These are phyloP conservation scores for Gamarada debralockiae DNA, from an alignment of 495 filamentous ascomycete genomes.

Conservation along the genomic window DNA sequence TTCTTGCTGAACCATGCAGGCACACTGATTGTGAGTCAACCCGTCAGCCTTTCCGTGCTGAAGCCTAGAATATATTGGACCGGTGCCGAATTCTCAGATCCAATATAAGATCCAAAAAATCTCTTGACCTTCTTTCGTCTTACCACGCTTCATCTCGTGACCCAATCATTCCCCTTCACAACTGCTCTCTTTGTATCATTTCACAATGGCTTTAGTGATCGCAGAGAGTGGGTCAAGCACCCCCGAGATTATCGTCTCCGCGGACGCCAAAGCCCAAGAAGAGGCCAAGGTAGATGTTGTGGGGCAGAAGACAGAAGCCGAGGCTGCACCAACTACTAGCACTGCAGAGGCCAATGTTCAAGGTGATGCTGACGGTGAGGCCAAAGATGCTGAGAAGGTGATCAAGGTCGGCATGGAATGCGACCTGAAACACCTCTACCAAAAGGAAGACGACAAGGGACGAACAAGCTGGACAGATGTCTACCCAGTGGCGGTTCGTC, in stretches of 20 bases:
- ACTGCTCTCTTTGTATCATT: not conserved
- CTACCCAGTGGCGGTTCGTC: too few species aligned
- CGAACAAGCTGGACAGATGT: too few species aligned
- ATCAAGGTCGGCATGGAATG: conserved; percentile 28
- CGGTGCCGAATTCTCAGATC: not conserved
- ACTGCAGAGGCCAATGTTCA: not conserved
- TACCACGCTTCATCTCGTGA: too few species aligned
- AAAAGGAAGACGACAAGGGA: conserved; percentile 14
- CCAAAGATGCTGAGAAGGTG: not conserved
- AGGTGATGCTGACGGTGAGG: not conserved
- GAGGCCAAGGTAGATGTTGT: not conserved
- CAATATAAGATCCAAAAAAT: not conserved
- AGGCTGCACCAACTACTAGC: not conserved
- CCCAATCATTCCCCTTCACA: too few species aligned
- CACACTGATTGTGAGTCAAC: not conserved
- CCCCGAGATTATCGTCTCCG: conserved; percentile 1
- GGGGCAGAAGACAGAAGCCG: not conserved
- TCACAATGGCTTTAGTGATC: conserved; percentile 1
- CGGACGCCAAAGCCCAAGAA: not conserved
- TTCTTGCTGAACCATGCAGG: not conserved
- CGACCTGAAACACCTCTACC: conserved; percentile 31
- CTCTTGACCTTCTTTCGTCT: not conserved
- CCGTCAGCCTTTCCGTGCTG: too few species aligned
- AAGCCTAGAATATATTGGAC: not conserved
- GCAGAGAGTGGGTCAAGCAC: not conserved